phyloP scores from a whole-genome alignment of 495 filamentous ascomycete genomes.

The Penicillium coffeae region DNA sequence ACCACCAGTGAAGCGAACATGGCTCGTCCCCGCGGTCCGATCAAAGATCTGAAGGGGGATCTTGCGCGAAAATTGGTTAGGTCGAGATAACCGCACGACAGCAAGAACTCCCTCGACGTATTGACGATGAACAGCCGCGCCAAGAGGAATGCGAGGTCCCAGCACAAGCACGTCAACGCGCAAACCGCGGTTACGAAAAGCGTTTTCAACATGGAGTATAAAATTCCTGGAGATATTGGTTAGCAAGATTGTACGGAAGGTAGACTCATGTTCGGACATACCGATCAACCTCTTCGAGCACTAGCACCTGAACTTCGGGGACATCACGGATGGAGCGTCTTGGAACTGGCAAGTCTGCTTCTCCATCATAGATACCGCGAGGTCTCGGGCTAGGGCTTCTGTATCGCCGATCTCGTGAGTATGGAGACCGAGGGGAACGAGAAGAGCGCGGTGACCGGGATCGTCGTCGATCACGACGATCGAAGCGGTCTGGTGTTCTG shows the following conservation, averaged over 20 bases:
- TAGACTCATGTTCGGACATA: slow-evolving; percentile 25
- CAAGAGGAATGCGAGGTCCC: slow-evolving; percentile 70
- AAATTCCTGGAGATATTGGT: slow-evolving; percentile 55
- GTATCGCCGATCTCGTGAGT: slow-evolving; percentile 55
- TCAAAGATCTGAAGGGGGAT: slow-evolving; percentile 83
- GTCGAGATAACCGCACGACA: slow-evolving; percentile 67
- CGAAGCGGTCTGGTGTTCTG: slow-evolving; percentile 53
- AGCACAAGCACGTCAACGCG: slow-evolving; percentile 73
- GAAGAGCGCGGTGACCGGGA: slow-evolving; percentile 57
- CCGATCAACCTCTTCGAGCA: slow-evolving; percentile 75
- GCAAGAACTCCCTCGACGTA: slow-evolving; percentile 86
- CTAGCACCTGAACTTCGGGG: slow-evolving; percentile 86
- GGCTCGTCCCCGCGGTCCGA: slow-evolving; percentile 63
- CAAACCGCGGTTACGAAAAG: slow-evolving; percentile 66
- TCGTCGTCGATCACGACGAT: slow-evolving; percentile 57
- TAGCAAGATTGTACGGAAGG: slow-evolving; percentile 1
- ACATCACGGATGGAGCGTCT: slow-evolving; percentile 70
- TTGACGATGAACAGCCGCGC: slow-evolving; percentile 75
- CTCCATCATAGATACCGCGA: slow-evolving; percentile 49
- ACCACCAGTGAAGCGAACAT: slow-evolving; percentile 71
- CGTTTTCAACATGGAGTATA: slow-evolving; percentile 72
- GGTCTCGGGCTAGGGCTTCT: slow-evolving; percentile 64
- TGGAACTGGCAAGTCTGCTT: slow-evolving; percentile 65
- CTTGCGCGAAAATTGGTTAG: slow-evolving; percentile 62
- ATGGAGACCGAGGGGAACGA: slow-evolving; percentile 52